Conservation (phyloP, 768 basidiomycete genomes). For the Ephemerocybe angulata region DNA sequence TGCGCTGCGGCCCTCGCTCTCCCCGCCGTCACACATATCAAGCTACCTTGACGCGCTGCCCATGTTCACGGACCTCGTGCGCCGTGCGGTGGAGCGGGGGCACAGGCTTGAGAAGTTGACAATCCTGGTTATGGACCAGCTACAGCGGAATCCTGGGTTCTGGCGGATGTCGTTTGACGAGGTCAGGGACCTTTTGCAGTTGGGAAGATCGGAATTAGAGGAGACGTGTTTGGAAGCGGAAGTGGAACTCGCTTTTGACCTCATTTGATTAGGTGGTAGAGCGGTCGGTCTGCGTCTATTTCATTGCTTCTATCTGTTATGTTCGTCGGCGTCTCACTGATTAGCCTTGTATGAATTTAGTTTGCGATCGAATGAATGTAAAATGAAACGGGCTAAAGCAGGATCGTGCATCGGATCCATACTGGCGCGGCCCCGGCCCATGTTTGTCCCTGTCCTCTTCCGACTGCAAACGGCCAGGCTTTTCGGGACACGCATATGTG, state of each 20-base stretch:
- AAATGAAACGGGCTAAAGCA: too few relatives aligned
- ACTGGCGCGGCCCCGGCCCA: too few relatives aligned
- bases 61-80: conserved; percentile 4
- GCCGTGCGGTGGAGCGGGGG: background rate
- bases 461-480: too few relatives aligned
- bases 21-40: background rate
- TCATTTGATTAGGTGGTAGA: background rate
- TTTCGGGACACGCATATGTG: too few relatives aligned
- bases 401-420: too few relatives aligned
- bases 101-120: background rate
- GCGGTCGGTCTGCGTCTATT: background rate
- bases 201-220: conserved; percentile 3
- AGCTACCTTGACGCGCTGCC: conserved; percentile 1
- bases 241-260: conserved; percentile 1
- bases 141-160: conserved; percentile 7
- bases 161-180: conserved; percentile 9
- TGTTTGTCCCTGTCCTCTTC: too few relatives aligned
- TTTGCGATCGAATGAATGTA: too few relatives aligned
- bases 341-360: too few relatives aligned
- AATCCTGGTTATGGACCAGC: conserved; percentile 4
- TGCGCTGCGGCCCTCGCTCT: conserved; percentile 1
- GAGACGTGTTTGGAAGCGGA: background rate
- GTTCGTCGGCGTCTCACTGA: too few relatives aligned
- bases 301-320: background rate
- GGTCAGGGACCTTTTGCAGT: background rate